A percentile compares a stretch with the other conserved stretches of the same genome.
Conservation (phyloP, 106 monocot species). For the Xerophyta viscosa region DNA sequence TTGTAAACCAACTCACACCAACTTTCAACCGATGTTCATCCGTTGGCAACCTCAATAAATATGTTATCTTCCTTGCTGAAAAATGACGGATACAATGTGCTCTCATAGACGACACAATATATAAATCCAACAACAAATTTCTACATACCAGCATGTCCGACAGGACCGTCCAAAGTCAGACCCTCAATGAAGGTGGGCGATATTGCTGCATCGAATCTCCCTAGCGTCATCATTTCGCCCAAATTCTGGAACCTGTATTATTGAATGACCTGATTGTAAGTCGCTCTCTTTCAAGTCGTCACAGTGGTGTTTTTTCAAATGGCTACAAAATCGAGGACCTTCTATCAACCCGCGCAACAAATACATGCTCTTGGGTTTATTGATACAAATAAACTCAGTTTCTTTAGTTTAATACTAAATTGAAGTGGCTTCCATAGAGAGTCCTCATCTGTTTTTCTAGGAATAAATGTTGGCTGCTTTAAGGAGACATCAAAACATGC, state of each 20-base stretch:
- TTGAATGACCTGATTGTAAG: neutral
- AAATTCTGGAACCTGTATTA: conserved; percentile 78
- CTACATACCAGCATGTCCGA: conserved; percentile 70
- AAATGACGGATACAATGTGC: conserved; percentile 1
- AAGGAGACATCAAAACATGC: too few species aligned
- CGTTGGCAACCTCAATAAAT: conserved; percentile 75
- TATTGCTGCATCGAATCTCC: conserved; percentile 70
- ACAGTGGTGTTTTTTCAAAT: neutral
- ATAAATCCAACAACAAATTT: neutral
- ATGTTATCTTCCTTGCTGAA: conserved; percentile 82
- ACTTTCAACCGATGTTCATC: conserved; percentile 88
- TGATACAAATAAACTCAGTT: too few species aligned
- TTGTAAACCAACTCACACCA: conserved; percentile 86
- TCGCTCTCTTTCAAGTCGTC: neutral
- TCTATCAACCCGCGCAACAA: neutral
- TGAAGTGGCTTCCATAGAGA: too few species aligned
- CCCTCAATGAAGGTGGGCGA: conserved; percentile 84
- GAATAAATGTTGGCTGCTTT: too few species aligned
- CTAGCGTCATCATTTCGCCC: conserved; percentile 98
- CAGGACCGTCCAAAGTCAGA: conserved; percentile 82
- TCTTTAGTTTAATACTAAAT: too few species aligned
- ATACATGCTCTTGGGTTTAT: too few species aligned
- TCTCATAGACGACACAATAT: too few species aligned
- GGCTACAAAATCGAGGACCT: neutral
- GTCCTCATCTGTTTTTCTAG: too few species aligned